Conservation (phyloP, 805 yeast genomes). For the Jamesozyma lodderae region DNA sequence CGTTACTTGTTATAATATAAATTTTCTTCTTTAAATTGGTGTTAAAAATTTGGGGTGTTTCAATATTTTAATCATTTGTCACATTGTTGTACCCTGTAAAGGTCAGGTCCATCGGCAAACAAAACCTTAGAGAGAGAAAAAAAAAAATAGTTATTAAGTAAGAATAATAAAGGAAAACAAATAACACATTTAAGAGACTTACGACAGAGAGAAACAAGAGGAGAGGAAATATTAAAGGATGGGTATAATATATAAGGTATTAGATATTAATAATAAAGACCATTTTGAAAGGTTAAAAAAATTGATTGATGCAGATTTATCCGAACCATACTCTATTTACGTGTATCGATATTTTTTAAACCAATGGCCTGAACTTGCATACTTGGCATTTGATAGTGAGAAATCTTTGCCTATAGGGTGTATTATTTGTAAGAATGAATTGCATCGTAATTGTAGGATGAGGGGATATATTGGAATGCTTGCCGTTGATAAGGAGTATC, state of each 20-base stretch:
- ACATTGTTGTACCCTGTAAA: no score
- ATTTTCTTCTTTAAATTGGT: no score
- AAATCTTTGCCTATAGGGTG: constrained; percentile 54
- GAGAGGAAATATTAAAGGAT: background rate
- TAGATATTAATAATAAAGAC: constrained; percentile 19
- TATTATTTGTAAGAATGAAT: constrained; percentile 71
- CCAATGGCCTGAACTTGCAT: constrained; percentile 83
- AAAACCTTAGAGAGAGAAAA: no score
- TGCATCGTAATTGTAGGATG: constrained; percentile 54
- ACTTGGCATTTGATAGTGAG: constrained; percentile 42
- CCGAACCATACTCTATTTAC: constrained; percentile 91
- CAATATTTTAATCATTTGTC: no score
- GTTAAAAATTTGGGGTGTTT: no score
- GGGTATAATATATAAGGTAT: constrained; percentile 17
- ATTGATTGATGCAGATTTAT: constrained; percentile 63
- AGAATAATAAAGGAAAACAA: background rate
- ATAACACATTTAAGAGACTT: background rate
- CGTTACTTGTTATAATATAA: no score
- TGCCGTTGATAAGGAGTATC: constrained; percentile 61
- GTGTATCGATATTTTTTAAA: constrained; percentile 86
- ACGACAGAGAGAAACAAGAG: background rate
- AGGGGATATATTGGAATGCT: constrained; percentile 97
- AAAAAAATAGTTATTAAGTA: no score
- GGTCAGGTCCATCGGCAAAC: no score
- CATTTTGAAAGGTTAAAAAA: constrained; percentile 42